Evolutionary conservation across 2,329 filamentous ascomycete species (phyloP), one percentile per base, ranked within the genome.

Genomic region (Paecilomyces variotii): DNA sequence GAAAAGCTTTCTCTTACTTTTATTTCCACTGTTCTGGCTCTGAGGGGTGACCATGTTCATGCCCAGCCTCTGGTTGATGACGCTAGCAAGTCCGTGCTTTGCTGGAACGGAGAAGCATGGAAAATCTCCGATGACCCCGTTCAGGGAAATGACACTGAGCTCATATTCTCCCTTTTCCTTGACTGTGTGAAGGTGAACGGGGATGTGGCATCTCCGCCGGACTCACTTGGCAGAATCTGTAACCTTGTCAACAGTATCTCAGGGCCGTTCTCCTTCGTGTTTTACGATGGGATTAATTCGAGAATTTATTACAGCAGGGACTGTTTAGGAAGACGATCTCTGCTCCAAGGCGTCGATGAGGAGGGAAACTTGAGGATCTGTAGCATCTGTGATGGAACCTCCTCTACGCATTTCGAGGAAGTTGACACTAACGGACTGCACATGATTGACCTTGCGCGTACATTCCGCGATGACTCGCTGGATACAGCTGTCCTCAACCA

Each of bases 91-190:
- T 90, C 87, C 0, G 78, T 90, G 0, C 80, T 99, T 1, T 97
- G 93, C 80, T 99, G 94, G 94, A 99, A 99, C 69, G 94, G 94
- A 51, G 94, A 99, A 72, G 93, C 91, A 0, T 99, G 94, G 94
- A 87, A 83, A 59, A 80, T 96, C 55, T 75, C 74, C 7, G 81
- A 80, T 34, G 66, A 80, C 9, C 67, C 72, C 0, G 78, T 96
- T 4, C 60, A 67, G 35, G 89, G 86, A 59, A 97, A 96, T 69
- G 94, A 99, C 74, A 89, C 89, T 2, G 81, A 87, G 66, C 75
- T 78, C 5, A 78, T 97, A 19, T 86, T 93, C 67, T 68, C 79
- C 34, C 68, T 83, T 39, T 78, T 96, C 54, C 67, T 80, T 24
- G 67, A 76, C 59, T 78, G 81, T 65, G 63, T 68, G 32, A 60